Conservation (phyloP, 768 basidiomycete genomes). For the Amyloporia xantha region DNA sequence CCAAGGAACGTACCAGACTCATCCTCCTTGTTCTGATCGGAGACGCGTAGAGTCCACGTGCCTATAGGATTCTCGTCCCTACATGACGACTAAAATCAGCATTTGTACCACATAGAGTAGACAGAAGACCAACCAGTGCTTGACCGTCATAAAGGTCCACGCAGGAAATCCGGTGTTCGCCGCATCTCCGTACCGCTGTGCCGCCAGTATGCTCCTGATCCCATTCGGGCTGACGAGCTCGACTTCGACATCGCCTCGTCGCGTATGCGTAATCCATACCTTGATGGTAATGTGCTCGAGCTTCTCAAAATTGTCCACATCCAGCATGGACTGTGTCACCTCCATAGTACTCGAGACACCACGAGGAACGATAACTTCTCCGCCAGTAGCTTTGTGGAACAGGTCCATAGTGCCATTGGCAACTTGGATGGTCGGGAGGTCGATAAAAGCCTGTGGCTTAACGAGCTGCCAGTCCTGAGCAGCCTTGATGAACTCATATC, state of each 20-base stretch:
- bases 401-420: conserved; percentile 52
- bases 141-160: conserved; percentile 98
- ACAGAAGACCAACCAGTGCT: conserved; percentile 74
- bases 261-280: conserved; percentile 87
- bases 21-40: conserved; percentile 60
- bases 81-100: conserved; percentile 13
- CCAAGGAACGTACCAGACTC: conserved; percentile 69
- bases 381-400: conserved; percentile 50
- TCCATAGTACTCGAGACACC: conserved; percentile 62
- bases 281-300: conserved; percentile 90
- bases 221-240: conserved; percentile 82
- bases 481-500: conserved; percentile 70
- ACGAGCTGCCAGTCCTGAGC: conserved; percentile 81
- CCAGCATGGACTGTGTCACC: conserved; percentile 60
- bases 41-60: conserved; percentile 83
- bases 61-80: conserved; percentile 95
- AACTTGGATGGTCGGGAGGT: conserved; percentile 65
- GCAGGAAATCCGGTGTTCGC: conserved; percentile 73
- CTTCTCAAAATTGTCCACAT: conserved; percentile 71
- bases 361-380: conserved; percentile 54
- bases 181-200: conserved; percentile 57
- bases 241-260: conserved; percentile 90
- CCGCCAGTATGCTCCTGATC: conserved; percentile 78
- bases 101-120: background rate
- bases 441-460: conserved; percentile 91